Base-by-base conservation (phyloP, 768 basidiomycete genomes). In the Leccinum variicolor region DNA sequence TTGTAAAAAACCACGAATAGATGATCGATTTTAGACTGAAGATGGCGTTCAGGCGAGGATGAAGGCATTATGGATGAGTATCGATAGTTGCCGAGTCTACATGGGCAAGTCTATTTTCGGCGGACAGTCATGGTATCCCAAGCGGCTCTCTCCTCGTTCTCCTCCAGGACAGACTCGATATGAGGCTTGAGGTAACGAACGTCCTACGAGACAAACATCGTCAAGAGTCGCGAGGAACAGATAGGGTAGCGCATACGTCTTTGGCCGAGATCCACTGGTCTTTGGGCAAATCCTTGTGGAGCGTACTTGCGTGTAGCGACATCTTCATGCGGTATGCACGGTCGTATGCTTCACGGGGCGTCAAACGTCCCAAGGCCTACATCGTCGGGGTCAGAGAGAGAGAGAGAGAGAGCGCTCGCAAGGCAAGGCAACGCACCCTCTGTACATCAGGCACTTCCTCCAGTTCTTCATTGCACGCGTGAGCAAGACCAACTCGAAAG, bases 241-340 rank as follows among this genome's bases (percentile, higher is more conserved):
- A n/a, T 19, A 19, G 34, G 3, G 25, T 21, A 56, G 17, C 13
- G 57, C 84, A 50, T 66, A 97, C 96, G 75, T 97, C 88, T 60
- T 83, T 81, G 2, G 83, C 76, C 58, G 81, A 83, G 50, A 81
- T 77, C 93, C 92, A 94, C 70, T 93, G 78, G 19, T 86, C 86
- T 73, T 91, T 89, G 58, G 92, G 83, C 17, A 98, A 81, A 26
- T 84, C 80, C 51, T 83, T 80, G 75, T 98, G 95, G 48, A 91
- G 74, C 56, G 93, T 80, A 56, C 87, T 87, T 55, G 84, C 80
- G 54, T 96, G 93, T 17, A 73, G 31, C 25, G 90, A 89, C n/a
- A 85, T 76, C 72, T 93, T 92, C 73, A 95, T 77, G 61, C 97
- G 90, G 83, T 78, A 97, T 56, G 85, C 84, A 60, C 97, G 92